phyloP scores from a whole-genome alignment of 306 rosid genomes.

The Purshia tridentata region DNA sequence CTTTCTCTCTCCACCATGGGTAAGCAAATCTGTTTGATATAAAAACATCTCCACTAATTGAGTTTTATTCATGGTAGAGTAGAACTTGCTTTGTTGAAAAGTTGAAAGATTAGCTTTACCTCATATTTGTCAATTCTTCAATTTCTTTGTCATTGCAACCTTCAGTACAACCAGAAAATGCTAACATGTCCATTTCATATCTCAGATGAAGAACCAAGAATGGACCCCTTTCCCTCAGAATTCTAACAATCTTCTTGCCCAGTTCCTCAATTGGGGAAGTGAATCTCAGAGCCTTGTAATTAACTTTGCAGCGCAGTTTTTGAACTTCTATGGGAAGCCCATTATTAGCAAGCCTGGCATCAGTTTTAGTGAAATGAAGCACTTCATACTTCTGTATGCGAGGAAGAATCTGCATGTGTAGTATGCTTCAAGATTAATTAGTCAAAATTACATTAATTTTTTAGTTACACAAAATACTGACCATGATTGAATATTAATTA shows the following conservation, averaged over 20 bases:
- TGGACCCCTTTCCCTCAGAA: slow-evolving; percentile 69
- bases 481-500: neutral
- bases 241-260: slow-evolving; percentile 70
- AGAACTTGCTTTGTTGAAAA: neutral
- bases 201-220: slow-evolving; percentile 88
- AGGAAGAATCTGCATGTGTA: slow-evolving; percentile 58
- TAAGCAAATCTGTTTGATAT: slow-evolving; percentile 56
- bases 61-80: neutral
- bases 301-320: slow-evolving; percentile 77
- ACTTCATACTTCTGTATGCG: slow-evolving; percentile 62
- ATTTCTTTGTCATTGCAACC: slow-evolving; percentile 75
- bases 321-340: slow-evolving; percentile 68
- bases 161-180: slow-evolving; percentile 87
- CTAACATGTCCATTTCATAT: slow-evolving; percentile 93
- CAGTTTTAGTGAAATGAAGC: slow-evolving; percentile 74
- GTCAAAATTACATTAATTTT: neutral
- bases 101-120: slow-evolving; percentile 37
- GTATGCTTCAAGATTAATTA: neutral
- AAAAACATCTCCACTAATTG: neutral
- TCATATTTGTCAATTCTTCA: slow-evolving; percentile 79
- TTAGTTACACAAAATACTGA: neutral
- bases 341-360: slow-evolving; percentile 80
- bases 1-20: slow-evolving; percentile 89
- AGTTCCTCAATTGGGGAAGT: slow-evolving; percentile 67
- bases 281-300: slow-evolving; percentile 73